Conservation (phyloP, 2,329 filamentous ascomycete genomes). For the Tolypocladium tropicale region DNA sequence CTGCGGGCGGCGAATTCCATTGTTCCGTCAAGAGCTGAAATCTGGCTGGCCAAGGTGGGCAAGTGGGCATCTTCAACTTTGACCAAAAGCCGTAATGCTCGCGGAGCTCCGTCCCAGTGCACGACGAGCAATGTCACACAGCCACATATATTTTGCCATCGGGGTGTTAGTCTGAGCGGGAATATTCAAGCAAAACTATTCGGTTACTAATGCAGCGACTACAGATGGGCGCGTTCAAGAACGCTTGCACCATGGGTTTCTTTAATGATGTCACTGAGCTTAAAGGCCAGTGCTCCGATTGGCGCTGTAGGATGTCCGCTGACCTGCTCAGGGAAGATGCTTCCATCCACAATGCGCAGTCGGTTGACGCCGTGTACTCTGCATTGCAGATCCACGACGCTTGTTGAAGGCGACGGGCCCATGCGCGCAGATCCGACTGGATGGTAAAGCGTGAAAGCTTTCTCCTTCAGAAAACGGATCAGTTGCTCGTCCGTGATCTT, state of each 20-base stretch:
- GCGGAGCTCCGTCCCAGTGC: no score
- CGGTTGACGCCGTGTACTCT: slow-evolving; percentile 14
- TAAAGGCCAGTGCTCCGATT: slow-evolving; percentile 10
- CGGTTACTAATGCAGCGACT: background rate
- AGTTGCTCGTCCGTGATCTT: slow-evolving; percentile 10
- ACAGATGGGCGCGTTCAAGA: background rate
- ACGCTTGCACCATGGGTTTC: background rate
- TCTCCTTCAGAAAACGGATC: slow-evolving; percentile 6
- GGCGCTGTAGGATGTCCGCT: slow-evolving; percentile 11
- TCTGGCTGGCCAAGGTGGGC: no score
- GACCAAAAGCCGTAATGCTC: no score
- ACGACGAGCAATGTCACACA: no score
- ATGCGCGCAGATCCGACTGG: background rate
- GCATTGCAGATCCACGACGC: background rate
- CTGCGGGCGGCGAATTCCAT: no score
- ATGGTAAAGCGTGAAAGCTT: slow-evolving; percentile 6
- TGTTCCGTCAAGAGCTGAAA: no score
- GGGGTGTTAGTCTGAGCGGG: no score
- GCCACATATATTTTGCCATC: no score
- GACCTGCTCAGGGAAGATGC: slow-evolving; percentile 34
- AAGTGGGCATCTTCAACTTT: no score
- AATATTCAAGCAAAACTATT: background rate
- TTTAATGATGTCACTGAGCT: slow-evolving; percentile 8
- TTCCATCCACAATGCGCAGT: slow-evolving; percentile 48
- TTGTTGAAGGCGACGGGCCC: background rate